Percentiles rank a stretch among this genome's conserved stretches.
Conservation (phyloP, 495 filamentous ascomycete genomes). For the Xylaria grammica region DNA sequence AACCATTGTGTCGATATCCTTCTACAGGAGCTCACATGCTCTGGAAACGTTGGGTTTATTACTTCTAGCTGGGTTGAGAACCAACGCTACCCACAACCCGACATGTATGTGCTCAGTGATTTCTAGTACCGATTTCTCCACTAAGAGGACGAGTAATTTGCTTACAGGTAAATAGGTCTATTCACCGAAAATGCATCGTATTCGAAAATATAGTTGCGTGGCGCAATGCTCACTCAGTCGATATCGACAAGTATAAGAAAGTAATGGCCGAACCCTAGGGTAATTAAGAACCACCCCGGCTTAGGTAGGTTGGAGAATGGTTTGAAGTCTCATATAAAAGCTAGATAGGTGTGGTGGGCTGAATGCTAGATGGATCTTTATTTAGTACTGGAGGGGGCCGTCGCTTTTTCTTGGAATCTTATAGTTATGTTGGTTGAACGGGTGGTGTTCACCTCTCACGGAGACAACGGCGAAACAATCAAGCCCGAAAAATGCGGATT, state of each 20-base stretch:
- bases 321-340: too few relatives aligned
- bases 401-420: too few relatives aligned
- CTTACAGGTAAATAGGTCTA: neutral
- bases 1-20: slow-evolving; percentile 45
- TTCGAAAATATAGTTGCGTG: slow-evolving; percentile 4
- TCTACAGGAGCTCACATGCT: slow-evolving; percentile 43
- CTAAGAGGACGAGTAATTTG: neutral
- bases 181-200: slow-evolving; percentile 5
- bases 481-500: too few relatives aligned
- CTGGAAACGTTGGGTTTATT: slow-evolving; percentile 40
- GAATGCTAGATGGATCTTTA: too few relatives aligned
- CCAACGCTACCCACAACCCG: slow-evolving; percentile 42
- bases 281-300: too few relatives aligned
- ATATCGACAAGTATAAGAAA: slow-evolving; percentile 3
- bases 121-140: neutral
- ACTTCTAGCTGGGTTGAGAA: slow-evolving; percentile 44
- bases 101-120: slow-evolving; percentile 34
- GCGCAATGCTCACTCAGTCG: neutral
- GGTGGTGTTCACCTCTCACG: too few relatives aligned
- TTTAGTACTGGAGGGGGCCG: too few relatives aligned
- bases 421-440: too few relatives aligned
- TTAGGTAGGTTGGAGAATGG: too few relatives aligned
- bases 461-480: too few relatives aligned
- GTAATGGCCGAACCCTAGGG: neutral
- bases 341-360: too few relatives aligned